phyloP scores from a whole-genome alignment of 345 rosid genomes.

The Conringia planisiliqua region DNA sequence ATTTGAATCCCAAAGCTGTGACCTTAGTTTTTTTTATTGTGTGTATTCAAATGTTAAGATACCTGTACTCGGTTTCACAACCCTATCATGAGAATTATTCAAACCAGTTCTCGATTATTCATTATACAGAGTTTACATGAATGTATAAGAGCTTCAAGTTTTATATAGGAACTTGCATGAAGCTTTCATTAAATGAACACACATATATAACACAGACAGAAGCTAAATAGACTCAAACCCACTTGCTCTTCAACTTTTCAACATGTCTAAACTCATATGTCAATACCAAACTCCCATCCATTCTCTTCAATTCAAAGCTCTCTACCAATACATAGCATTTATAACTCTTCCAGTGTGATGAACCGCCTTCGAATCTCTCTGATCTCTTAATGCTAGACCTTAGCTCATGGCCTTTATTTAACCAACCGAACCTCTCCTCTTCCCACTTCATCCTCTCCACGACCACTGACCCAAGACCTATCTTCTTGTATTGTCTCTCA shows the following conservation, averaged over 20 bases:
- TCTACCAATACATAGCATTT: slow-evolving; percentile 57
- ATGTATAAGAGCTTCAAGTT: neutral
- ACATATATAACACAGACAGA: neutral
- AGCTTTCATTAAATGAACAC: neutral
- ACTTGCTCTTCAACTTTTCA: slow-evolving; percentile 37
- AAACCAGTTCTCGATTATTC: neutral
- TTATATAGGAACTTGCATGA: neutral
- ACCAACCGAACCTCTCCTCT: slow-evolving; percentile 47
- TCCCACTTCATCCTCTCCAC: slow-evolving; percentile 57
- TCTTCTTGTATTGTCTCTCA: slow-evolving; percentile 10
- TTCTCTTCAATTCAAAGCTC: slow-evolving; percentile 54
- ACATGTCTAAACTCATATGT: slow-evolving; percentile 49
- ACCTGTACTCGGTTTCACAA: neutral
- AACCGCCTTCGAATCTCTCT: slow-evolving; percentile 23
- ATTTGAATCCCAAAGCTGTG: neutral
- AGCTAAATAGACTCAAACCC: slow-evolving; percentile 22
- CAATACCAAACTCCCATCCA: slow-evolving; percentile 49
- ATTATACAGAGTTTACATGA: neutral
- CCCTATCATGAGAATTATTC: neutral
- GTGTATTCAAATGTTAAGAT: too few species aligned
- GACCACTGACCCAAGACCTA: slow-evolving; percentile 45
- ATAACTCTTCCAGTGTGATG: slow-evolving; percentile 47
- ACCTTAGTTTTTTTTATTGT: neutral
- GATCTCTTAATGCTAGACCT: slow-evolving; percentile 29
- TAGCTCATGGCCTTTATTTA: slow-evolving; percentile 9